Base-by-base conservation (phyloP, 164 flowering plant genomes). In the Berberis thunbergii region DNA sequence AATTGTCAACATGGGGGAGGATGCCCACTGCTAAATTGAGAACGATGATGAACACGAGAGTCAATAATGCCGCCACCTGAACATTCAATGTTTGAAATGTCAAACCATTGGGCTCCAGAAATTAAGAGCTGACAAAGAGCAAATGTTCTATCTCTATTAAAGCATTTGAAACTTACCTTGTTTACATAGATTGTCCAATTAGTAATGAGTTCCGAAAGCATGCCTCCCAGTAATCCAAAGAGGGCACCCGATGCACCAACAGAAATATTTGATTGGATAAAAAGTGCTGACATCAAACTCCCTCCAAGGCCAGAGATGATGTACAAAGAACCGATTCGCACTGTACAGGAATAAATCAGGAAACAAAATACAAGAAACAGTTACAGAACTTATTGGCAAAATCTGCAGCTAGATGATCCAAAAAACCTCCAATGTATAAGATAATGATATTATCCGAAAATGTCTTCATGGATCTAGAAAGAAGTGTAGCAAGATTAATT, bases 201-300 rank as follows among this genome's bases (percentile, higher is more conserved):
- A 61, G 86, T 82, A 63, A 92, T 63, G 52, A 92, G 87, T 71
- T 92, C 98, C 4, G 98, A 89, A 10, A 92, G 88, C 98, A 89
- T 92, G 68, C 76, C 80, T 43, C 98, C 98, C 11, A 89, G 78
- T 56, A 89, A 72, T 61, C 98, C 98, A 76, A 92, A 92, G 45
- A 89, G 82, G 13, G 98, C 98, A 68, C 98, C 98, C 52, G 96
- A 92, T 53, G 98, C 98, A 69, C 98, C 98, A 66, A 92, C 96
- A 26, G 98, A 89, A 62, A 89, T 87, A 46, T 70, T 81, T 2
- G 74, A 57, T 71, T 83, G 80, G 58, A 87, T 80, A 62, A 91
- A 91, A 59, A 91, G 82, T 54, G 89, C 76, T 3, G 96, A 91
- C 64, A 83, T 40, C 81, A 91, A 69, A 63, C 90, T 87, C 63